phyloP scores from a whole-genome alignment of 305 asterid species.

The Ilex paraguariensis region DNA sequence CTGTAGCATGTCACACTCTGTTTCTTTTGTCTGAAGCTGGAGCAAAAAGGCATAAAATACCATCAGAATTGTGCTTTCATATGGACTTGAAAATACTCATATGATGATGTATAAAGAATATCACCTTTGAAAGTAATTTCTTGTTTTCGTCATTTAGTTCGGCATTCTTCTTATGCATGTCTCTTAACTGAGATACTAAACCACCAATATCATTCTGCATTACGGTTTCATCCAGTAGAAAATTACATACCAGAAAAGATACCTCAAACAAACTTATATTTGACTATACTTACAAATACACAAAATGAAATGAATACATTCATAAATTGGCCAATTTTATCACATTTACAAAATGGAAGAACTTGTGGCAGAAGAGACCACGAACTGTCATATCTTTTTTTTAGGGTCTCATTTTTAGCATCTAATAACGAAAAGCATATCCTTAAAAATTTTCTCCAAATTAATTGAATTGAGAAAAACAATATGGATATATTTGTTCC shows the following conservation, averaged over 20 bases:
- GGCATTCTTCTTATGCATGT: slow-evolving; percentile 57
- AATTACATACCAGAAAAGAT: not conserved
- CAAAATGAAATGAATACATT: too few relatives aligned
- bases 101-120: not conserved
- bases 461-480: too few relatives aligned
- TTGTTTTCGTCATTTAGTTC: slow-evolving; percentile 65
- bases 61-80: not conserved
- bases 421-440: too few relatives aligned
- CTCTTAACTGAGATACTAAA: slow-evolving; percentile 74
- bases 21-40: slow-evolving; percentile 72
- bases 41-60: slow-evolving; percentile 3
- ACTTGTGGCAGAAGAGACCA: too few relatives aligned
- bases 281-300: slow-evolving; percentile 7
- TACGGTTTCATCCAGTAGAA: not conserved
- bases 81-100: not conserved
- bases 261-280: not conserved
- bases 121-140: slow-evolving; percentile 58
- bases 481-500: not conserved
- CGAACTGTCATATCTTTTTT: too few relatives aligned
- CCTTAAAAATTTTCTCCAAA: too few relatives aligned
- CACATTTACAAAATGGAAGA: not conserved
- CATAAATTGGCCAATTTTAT: not conserved
- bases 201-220: slow-evolving; percentile 83
- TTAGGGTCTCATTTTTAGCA: too few relatives aligned
- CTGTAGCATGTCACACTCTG: slow-evolving; percentile 55